Conservation (phyloP, 148 eudicot species). For the Arbutus unedo region DNA sequence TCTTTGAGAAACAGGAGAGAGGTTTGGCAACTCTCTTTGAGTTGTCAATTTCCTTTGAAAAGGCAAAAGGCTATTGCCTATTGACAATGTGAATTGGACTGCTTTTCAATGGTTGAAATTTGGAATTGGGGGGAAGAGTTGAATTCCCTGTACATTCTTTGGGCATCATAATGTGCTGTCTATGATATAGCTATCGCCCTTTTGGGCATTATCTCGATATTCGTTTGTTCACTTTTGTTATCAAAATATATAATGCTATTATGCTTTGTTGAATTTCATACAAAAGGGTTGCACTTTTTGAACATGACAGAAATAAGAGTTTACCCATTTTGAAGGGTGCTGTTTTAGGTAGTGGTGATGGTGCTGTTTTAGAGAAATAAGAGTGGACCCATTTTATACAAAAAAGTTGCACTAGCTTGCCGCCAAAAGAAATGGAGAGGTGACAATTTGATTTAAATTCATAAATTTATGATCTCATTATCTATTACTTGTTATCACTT, state of each 20-base stretch:
- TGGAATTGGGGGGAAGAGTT: background rate
- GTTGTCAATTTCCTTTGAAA: conserved; percentile 1
- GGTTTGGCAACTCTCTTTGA: too few species aligned
- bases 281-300: background rate
- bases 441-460: too few species aligned
- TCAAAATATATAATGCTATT: background rate
- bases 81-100: background rate
- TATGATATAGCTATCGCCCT: background rate
- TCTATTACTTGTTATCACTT: too few species aligned
- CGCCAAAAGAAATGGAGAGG: conserved; percentile 11
- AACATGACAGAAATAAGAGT: background rate
- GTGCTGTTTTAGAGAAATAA: too few species aligned
- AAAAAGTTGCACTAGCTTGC: background rate
- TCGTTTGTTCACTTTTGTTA: background rate
- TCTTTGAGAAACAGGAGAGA: too few species aligned
- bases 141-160: background rate
- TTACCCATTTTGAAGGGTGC: background rate
- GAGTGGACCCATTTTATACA: too few species aligned
- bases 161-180: background rate
- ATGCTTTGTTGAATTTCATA: background rate
- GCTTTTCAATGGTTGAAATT: background rate
- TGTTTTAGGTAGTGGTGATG: too few species aligned
- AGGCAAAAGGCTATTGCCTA: background rate
- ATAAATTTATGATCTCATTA: too few species aligned
- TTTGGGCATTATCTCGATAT: background rate